Evolutionary conservation across 257 asterid genomes (phyloP).

Genomic region (Primulina huaijiensis): DNA sequence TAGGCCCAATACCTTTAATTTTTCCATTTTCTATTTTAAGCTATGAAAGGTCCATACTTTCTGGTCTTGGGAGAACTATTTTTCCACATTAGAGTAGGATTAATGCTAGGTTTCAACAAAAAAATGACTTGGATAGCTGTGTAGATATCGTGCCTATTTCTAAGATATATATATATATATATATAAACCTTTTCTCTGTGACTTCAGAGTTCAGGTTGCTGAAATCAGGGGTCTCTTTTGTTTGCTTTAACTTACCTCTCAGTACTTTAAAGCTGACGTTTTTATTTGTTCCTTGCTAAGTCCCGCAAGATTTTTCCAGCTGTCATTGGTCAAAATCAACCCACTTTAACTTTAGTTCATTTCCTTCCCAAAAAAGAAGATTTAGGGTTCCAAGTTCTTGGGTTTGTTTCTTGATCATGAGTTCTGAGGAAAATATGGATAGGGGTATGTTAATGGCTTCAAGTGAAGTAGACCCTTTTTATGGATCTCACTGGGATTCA

Average conservation of each 20-base stretch:
- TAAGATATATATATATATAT: constrained; percentile 21
- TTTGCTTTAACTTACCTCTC: constrained; percentile 41
- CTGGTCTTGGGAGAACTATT: constrained; percentile 41
- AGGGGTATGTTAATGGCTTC: constrained; percentile 36
- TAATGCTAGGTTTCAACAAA: constrained; percentile 52
- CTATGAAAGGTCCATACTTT: constrained; percentile 71
- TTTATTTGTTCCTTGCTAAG: constrained; percentile 80
- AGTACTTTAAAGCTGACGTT: constrained; percentile 80
- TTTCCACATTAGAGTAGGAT: constrained; percentile 44
- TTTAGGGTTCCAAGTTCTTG: constrained; percentile 33
- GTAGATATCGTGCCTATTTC: constrained; percentile 51
- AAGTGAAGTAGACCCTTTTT: constrained; percentile 42
- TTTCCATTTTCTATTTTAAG: constrained; percentile 53
- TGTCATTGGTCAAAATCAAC: constrained; percentile 59
- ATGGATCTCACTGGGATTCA: constrained; percentile 70
- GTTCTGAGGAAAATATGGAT: constrained; percentile 49
- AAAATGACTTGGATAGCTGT: constrained; percentile 22
- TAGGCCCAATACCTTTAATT: constrained; percentile 33
- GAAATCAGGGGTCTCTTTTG: constrained; percentile 57
- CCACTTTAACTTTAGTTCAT: constrained; percentile 35
- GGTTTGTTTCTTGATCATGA: constrained; percentile 43
- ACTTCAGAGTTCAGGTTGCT: constrained; percentile 47
- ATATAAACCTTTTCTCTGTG: constrained; percentile 49
- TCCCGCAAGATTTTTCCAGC: constrained; percentile 61
- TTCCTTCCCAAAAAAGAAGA: constrained; percentile 27